Conservation (phyloP, 306 rosid species). For the Fagus sylvatica region DNA sequence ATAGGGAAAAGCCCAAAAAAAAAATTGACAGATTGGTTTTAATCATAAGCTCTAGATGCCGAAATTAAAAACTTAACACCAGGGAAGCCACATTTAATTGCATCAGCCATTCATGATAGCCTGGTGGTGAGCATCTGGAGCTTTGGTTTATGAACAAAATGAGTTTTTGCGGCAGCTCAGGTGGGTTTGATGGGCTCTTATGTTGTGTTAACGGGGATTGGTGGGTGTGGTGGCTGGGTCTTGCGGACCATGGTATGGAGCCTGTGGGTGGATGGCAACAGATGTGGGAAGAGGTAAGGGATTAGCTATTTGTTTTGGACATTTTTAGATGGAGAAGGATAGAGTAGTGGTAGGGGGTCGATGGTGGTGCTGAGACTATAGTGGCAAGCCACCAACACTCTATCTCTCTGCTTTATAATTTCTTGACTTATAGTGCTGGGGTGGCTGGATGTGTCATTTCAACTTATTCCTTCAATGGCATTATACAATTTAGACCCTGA, state of each 20-base stretch:
- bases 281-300: neutral
- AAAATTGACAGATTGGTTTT: neutral
- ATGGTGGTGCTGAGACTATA: neutral
- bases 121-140: neutral
- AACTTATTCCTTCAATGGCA: neutral
- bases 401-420: neutral
- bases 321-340: neutral
- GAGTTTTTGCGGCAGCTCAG: neutral
- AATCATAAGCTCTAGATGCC: neutral
- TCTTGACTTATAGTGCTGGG: neutral
- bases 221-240: neutral
- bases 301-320: neutral
- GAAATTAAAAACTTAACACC: neutral
- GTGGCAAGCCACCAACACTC: neutral
- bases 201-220: neutral
- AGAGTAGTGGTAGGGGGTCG: neutral
- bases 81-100: neutral
- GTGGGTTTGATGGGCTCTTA: neutral
- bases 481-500: neutral
- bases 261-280: neutral
- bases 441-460: neutral
- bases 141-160: neutral
- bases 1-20: neutral
- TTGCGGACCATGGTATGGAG: neutral
- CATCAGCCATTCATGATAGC: neutral